Conservation (phyloP, 1,284 basidiomycete species). For the Trametes versicolor region DNA sequence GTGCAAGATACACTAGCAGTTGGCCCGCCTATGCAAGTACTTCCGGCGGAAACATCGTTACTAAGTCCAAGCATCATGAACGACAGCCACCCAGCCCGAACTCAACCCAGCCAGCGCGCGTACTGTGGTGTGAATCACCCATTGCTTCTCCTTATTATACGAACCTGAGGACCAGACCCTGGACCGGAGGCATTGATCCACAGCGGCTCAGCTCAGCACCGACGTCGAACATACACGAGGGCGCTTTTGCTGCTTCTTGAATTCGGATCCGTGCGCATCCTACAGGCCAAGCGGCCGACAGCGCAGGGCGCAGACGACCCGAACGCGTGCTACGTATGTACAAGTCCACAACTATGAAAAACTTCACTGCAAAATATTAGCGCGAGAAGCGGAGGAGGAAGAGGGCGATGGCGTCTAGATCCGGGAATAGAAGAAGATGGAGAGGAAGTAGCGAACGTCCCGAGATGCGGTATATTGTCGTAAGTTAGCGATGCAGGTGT, state of each 20-base stretch:
- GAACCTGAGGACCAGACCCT: too few relatives aligned
- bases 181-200: too few relatives aligned
- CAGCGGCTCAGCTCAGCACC: too few relatives aligned
- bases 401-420: neutral
- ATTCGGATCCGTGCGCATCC: conserved; percentile 4
- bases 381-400: neutral
- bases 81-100: too few relatives aligned
- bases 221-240: neutral
- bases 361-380: conserved; percentile 7
- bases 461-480: conserved; percentile 16
- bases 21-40: too few relatives aligned
- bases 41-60: too few relatives aligned
- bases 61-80: too few relatives aligned
- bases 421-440: neutral
- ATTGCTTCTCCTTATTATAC: too few relatives aligned
- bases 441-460: conserved; percentile 13
- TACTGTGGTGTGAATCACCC: too few relatives aligned
- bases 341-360: conserved; percentile 6
- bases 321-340: conserved; percentile 11
- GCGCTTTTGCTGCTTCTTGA: conserved; percentile 7
- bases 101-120: too few relatives aligned
- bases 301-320: neutral
- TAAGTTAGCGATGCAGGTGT: neutral
- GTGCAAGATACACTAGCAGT: too few relatives aligned
- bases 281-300: neutral